Percentiles rank a stretch among this genome's conserved stretches.
phyloP scores from a whole-genome alignment of 345 rosid species.

The Eutrema yunnanense region DNA sequence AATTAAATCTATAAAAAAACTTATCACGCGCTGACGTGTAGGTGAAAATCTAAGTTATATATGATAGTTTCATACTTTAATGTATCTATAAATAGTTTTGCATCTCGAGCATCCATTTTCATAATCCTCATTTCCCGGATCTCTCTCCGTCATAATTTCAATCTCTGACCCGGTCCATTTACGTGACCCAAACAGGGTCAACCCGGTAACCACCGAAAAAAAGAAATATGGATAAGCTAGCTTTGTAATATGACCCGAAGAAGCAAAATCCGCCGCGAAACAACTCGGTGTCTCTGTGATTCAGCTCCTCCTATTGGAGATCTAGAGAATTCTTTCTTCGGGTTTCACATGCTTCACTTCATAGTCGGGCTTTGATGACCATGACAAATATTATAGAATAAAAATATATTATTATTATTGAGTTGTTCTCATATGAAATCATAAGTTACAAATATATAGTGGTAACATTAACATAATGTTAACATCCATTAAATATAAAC shows the following conservation, averaged over 20 bases:
- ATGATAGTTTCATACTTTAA: neutral
- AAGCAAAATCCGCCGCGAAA: constrained; percentile 65
- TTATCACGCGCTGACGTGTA: no score
- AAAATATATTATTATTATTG: no score
- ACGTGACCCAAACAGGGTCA: constrained; percentile 19
- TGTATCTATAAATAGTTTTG: constrained; percentile 22
- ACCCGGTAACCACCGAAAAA: neutral
- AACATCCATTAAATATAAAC: no score
- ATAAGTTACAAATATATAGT: no score
- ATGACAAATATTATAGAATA: no score
- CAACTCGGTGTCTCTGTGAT: constrained; percentile 41
- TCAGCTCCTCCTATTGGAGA: constrained; percentile 35
- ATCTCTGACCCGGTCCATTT: constrained; percentile 14
- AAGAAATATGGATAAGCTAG: constrained; percentile 38
- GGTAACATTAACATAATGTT: no score
- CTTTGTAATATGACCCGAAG: constrained; percentile 61
- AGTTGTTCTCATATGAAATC: no score
- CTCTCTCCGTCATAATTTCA: constrained; percentile 4
- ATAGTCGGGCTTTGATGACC: no score
- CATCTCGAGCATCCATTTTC: constrained; percentile 1
- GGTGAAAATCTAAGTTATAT: no score
- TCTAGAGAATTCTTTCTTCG: no score
- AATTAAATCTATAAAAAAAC: no score
- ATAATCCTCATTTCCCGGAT: constrained; percentile 24
- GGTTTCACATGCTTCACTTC: no score